Percentiles rank a stretch among this genome's conserved stretches.
Evolutionary conservation across 352 stramenopile genomes (phyloP).

Genomic region (Globisporangium paddicum): DNA sequence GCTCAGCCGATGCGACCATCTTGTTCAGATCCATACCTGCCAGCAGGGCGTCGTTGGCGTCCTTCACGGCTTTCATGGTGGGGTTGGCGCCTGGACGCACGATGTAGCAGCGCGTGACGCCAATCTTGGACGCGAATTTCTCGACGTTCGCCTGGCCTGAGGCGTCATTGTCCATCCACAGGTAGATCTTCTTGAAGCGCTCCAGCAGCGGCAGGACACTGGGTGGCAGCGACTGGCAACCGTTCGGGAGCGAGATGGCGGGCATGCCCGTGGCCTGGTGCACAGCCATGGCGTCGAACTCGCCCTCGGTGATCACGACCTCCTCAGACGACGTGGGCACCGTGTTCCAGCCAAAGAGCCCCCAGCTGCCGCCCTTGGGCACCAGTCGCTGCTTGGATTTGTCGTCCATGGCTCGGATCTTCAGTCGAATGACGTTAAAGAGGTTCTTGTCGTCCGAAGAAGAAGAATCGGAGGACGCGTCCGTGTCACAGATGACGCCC

Average conservation of each 20-base stretch:
- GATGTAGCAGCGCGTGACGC: slow-evolving; percentile 87
- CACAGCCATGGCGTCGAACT: slow-evolving; percentile 97
- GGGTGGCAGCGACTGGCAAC: slow-evolving; percentile 93
- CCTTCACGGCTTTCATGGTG: slow-evolving; percentile 74
- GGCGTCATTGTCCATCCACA: slow-evolving; percentile 99
- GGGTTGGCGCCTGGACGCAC: slow-evolving; percentile 62
- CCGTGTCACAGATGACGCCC: slow-evolving; percentile 60
- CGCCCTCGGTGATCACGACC: slow-evolving; percentile 97
- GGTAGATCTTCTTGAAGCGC: slow-evolving; percentile 95
- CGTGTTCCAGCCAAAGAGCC: slow-evolving; percentile 99
- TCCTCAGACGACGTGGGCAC: slow-evolving; percentile 81
- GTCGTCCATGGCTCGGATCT: slow-evolving; percentile 79
- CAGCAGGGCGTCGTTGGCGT: slow-evolving; percentile 98
- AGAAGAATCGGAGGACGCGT: slow-evolving; percentile 9
- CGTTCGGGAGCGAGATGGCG: slow-evolving; percentile 96
- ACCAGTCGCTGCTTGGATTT: slow-evolving; percentile 87
- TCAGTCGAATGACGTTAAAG: slow-evolving; percentile 79
- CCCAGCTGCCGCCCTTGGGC: slow-evolving; percentile 93
- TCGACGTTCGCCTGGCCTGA: slow-evolving; percentile 93
- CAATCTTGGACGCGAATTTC: slow-evolving; percentile 96
- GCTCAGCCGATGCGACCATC: slow-evolving; percentile 79
- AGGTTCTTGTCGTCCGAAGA: slow-evolving; percentile 59
- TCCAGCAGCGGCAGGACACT: slow-evolving; percentile 95
- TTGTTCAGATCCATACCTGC: slow-evolving; percentile 83
- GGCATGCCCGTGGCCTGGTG: slow-evolving; percentile 93